Evolutionary conservation across 495 filamentous ascomycete genomes (phyloP).

Genomic region (Penicillium egyptiacum): DNA sequence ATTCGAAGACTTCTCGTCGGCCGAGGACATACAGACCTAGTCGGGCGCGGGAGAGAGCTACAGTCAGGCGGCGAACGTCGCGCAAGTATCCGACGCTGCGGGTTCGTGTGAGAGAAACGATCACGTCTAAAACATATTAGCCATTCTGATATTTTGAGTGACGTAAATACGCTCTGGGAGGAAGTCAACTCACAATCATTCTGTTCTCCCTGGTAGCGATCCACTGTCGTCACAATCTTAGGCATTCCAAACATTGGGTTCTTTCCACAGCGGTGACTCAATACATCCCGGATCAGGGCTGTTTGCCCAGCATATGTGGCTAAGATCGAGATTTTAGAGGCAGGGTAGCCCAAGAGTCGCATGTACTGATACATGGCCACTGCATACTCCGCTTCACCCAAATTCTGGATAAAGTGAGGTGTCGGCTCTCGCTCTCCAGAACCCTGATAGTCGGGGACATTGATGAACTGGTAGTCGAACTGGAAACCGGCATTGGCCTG

Average conservation of each 20-base stretch:
- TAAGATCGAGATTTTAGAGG: slow-evolving; percentile 83
- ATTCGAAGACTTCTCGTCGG: slow-evolving; percentile 83
- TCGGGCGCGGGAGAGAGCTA: slow-evolving; percentile 92
- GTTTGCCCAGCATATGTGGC: slow-evolving; percentile 95
- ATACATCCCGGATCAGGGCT: slow-evolving; percentile 84
- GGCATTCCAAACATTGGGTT: slow-evolving; percentile 88
- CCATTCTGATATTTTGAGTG: neutral
- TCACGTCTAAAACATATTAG: slow-evolving; percentile 63
- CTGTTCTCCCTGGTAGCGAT: slow-evolving; percentile 99
- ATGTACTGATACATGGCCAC: slow-evolving; percentile 97
- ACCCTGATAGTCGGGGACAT: slow-evolving; percentile 92
- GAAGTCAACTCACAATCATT: slow-evolving; percentile 79
- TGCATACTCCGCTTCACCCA: slow-evolving; percentile 95
- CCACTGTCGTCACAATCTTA: slow-evolving; percentile 87
- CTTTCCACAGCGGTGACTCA: slow-evolving; percentile 79
- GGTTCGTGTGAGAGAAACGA: slow-evolving; percentile 88
- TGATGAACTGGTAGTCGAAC: slow-evolving; percentile 96
- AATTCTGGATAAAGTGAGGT: slow-evolving; percentile 96
- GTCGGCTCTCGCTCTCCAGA: slow-evolving; percentile 83
- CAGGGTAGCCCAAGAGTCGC: slow-evolving; percentile 95
- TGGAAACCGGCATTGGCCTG: slow-evolving; percentile 87
- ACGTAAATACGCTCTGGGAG: neutral
- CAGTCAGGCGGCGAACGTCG: slow-evolving; percentile 89
- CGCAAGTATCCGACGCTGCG: slow-evolving; percentile 89
- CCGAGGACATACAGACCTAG: slow-evolving; percentile 93